Evolutionary conservation across 805 yeast genomes (phyloP).

Genomic region (Kluyveromyces wickerhamii): DNA sequence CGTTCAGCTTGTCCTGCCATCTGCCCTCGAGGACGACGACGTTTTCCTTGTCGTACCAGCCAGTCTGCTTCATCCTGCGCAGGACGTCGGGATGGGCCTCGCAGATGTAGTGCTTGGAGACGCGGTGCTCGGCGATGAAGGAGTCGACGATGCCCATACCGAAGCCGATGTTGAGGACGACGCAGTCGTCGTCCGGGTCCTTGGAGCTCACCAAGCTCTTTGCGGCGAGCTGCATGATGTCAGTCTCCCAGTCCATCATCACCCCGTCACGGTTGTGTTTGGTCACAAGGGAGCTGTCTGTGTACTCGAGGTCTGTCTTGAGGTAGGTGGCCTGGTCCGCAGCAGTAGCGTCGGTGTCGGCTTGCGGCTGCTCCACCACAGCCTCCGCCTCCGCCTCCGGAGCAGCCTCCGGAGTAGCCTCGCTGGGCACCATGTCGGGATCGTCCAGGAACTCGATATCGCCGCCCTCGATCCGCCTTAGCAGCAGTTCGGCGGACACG

Average conservation of each 20-base stretch:
- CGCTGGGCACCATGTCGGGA: slow-evolving; percentile 29
- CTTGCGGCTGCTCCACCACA: slow-evolving; percentile 8
- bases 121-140: slow-evolving; percentile 48
- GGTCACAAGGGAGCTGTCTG: slow-evolving; percentile 62
- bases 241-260: slow-evolving; percentile 95
- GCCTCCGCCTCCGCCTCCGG: not conserved
- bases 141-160: slow-evolving; percentile 95
- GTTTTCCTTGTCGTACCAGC: slow-evolving; percentile 71
- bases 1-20: slow-evolving; percentile 81
- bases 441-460: slow-evolving; percentile 51
- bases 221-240: slow-evolving; percentile 75
- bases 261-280: slow-evolving; percentile 76
- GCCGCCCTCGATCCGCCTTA: slow-evolving; percentile 61
- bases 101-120: slow-evolving; percentile 65
- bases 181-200: slow-evolving; percentile 31
- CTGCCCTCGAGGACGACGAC: slow-evolving; percentile 79
- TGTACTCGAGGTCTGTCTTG: slow-evolving; percentile 56
- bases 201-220: slow-evolving; percentile 50
- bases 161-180: slow-evolving; percentile 79
- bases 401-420: slow-evolving; percentile 9
- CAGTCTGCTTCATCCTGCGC: slow-evolving; percentile 54
- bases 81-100: slow-evolving; percentile 95
- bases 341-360: slow-evolving; percentile 58
- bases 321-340: slow-evolving; percentile 58
- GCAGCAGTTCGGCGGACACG: slow-evolving; percentile 75